Conservation (phyloP, 345 rosid genomes). For the Linum trigynum region DNA sequence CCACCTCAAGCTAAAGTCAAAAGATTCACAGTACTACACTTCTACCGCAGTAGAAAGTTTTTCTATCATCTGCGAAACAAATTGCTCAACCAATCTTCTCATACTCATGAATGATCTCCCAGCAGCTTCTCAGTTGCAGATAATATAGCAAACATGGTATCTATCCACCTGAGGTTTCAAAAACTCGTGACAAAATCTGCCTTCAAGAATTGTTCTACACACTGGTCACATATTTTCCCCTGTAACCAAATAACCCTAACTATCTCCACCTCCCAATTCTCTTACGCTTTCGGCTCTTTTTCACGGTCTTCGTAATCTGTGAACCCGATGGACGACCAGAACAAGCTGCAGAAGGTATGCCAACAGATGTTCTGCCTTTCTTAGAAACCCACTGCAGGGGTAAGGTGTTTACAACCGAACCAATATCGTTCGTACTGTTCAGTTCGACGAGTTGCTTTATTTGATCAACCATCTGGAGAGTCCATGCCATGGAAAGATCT, state of each 20-base stretch:
- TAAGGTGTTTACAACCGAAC: slow-evolving; percentile 47
- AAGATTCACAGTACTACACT: too few relatives aligned
- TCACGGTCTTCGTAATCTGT: slow-evolving; percentile 16
- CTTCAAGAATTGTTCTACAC: too few relatives aligned
- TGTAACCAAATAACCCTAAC: background rate
- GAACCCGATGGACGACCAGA: slow-evolving; percentile 29
- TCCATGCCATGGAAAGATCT: slow-evolving; percentile 72
- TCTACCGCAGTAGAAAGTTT: too few relatives aligned
- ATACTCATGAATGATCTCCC: too few relatives aligned
- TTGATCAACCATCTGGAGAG: slow-evolving; percentile 66
- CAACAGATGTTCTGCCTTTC: slow-evolving; percentile 65
- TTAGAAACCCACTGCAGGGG: slow-evolving; percentile 74
- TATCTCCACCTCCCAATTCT: slow-evolving; percentile 44
- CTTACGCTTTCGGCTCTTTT: slow-evolving; percentile 37
- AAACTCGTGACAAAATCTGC: too few relatives aligned
- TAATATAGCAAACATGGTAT: too few relatives aligned
- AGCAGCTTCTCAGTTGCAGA: too few relatives aligned
- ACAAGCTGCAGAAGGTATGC: slow-evolving; percentile 53
- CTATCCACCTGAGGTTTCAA: too few relatives aligned
- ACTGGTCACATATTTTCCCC: too few relatives aligned
- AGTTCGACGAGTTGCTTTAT: slow-evolving; percentile 63
- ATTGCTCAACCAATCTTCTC: too few relatives aligned
- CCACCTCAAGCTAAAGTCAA: too few relatives aligned
- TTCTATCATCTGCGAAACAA: too few relatives aligned
- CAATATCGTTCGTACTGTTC: slow-evolving; percentile 42